Evolutionary conservation across 164 flowering plant genomes (phyloP), one percentile per base, ranked within the genome.

Genomic region (Aristolochia californica): DNA sequence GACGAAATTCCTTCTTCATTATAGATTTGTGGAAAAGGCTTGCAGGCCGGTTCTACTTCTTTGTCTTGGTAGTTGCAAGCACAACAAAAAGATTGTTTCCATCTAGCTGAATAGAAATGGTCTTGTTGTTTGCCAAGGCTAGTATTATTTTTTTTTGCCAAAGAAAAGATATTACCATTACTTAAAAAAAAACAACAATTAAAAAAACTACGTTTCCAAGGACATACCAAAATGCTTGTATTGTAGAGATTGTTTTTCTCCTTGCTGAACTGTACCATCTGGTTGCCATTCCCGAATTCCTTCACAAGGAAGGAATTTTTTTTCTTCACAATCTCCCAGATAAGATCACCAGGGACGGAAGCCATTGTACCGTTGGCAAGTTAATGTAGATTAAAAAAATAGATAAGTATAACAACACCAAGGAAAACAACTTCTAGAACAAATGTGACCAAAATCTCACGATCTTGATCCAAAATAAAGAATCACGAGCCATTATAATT

Each of bases 241-340:
- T 85, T 91, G 85, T 66, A 88, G 43, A 91, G 95, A 64, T 91
- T 91, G 83, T 88, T 88, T 58, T 66, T 64, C 71, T 87, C 97
- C 58, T 77, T 85, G 73, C 88, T 91, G 74, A 91, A 88, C 78
- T 71, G 78, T 14, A 85, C 79, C 52, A 68, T 66, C 2, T 78
- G 79, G 51, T 65, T 69, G 2, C 91, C 87, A 61, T 81, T 80
- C 0, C 95, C 95, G 56, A 88, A 88, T 78, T 91, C 72, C 80
- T 86, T 91, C 60, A 86, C 85, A 55, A 88, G 74, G 49, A 91
- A 88, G 2, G 71, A 77, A 73, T 80, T 88, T 81, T 91, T 91
- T 76, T 68, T 91, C 87, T 86, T 91, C 72, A 91, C 96, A 51
- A 91, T 80, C 82, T 88, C 93, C 98, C 98, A 91, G 2, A 91